Base-by-base conservation (phyloP, 306 rosid species). In the Quercus rubra region DNA sequence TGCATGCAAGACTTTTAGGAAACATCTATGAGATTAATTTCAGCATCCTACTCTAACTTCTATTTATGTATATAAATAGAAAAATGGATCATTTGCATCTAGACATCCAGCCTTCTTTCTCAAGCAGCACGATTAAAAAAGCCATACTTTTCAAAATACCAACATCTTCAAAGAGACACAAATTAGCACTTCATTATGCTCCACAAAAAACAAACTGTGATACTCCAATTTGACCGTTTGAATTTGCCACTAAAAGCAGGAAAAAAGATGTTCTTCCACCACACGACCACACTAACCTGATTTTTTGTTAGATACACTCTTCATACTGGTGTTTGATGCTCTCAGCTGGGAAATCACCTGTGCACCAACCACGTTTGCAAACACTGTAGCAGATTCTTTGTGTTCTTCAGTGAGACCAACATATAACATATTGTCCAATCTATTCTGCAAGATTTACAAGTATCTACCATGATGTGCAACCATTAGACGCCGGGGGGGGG, bases 341-440 rank as follows among this genome's bases (percentile, higher is more conserved):
- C 84, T 89, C 83, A 87, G 89, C 90, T 93, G 97, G 77, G 99
- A 90, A 84, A 96, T 93, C 88, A 91, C 98, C 91, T 96, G 99
- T 56, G 98, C 83, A 62, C 98, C 98, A 76, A 96, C 99, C 73
- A 93, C 93, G 77, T 91, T 89, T 73, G 96, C 99, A 83, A 96
- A 96, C 94, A 88, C 88, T 2, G 94, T 88, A 8, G 98, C 99
- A 79, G 99, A 96, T 89, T 96, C 96, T 85, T 85, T 89, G 91
- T 96, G 99, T 84, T 96, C 94, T 85, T 93, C 98, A 54, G 99
- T 96, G 80, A 96, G 98, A 85, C 99, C 99, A 86, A 96, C 99
- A 30, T 91, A 96, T 85, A 96, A 80, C 98, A 96, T 96, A 78
- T 83, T 80, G 38, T 89, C 97, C 83, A 96, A 83, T 85, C 97